These are phyloP conservation scores for Botryotinia calthae DNA, from an alignment of 2,329 filamentous ascomycete species.

Conservation along the genomic window DNA sequence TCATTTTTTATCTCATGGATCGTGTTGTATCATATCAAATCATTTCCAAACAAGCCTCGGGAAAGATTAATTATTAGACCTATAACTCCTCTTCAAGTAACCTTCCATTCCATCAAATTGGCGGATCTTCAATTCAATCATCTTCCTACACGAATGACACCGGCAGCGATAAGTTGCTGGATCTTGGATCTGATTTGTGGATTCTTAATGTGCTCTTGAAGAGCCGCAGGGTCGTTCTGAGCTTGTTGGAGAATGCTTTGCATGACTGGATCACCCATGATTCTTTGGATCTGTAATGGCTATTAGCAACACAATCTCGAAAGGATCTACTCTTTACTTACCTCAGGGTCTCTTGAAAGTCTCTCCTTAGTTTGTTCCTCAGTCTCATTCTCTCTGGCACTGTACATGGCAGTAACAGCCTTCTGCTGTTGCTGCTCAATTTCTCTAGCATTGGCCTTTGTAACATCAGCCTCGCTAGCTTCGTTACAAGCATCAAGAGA, in stretches of 20 bases:
- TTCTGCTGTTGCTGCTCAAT: slow-evolving; percentile 95
- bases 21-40: neutral
- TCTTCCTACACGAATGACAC: slow-evolving; percentile 77
- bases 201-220: slow-evolving; percentile 98
- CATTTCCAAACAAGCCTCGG: slow-evolving; percentile 4
- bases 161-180: slow-evolving; percentile 60
- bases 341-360: slow-evolving; percentile 86
- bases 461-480: slow-evolving; percentile 71
- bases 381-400: slow-evolving; percentile 86
- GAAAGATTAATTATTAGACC: slow-evolving; percentile 9
- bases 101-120: neutral
- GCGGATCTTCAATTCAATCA: slow-evolving; percentile 27
- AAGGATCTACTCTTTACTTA: slow-evolving; percentile 44
- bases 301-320: slow-evolving; percentile 24
- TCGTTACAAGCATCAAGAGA: slow-evolving; percentile 86
- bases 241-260: slow-evolving; percentile 96
- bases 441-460: slow-evolving; percentile 79
- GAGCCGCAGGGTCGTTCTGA: slow-evolving; percentile 84
- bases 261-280: slow-evolving; percentile 96
- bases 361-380: slow-evolving; percentile 94
- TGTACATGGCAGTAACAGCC: slow-evolving; percentile 85
- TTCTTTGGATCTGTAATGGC: slow-evolving; percentile 65
- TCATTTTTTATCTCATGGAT: slow-evolving; percentile 3
- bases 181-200: slow-evolving; percentile 80
- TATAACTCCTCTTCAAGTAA: neutral